Percentiles rank a stretch among this genome's conserved stretches.
Conservation (phyloP, 768 basidiomycete genomes). For the Mycena kentingensis region DNA sequence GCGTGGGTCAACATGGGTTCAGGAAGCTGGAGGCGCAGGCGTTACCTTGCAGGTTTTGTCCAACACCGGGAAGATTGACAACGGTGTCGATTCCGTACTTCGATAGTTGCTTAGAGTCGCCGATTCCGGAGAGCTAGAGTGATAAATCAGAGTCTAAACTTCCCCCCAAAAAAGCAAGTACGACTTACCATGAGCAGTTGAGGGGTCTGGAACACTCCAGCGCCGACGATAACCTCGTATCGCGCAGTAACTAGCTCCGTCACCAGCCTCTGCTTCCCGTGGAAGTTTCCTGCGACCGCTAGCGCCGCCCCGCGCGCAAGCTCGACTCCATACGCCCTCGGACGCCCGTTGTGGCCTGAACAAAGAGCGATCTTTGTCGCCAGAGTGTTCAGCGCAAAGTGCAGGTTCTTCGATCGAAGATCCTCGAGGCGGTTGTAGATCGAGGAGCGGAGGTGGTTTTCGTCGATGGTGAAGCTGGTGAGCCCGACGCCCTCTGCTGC, state of each 20-base stretch:
- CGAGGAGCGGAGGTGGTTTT: conserved; percentile 29
- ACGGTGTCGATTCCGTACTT: conserved; percentile 30
- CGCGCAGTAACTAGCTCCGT: conserved; percentile 25
- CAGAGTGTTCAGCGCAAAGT: conserved; percentile 29
- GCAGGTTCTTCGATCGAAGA: conserved; percentile 21
- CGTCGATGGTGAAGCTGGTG: conserved; percentile 28
- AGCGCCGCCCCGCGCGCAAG: conserved; percentile 27
- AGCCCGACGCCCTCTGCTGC: conserved; percentile 23
- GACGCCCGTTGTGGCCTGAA: conserved; percentile 5
- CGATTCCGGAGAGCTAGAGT: conserved; percentile 36
- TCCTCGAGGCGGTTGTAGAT: conserved; percentile 27
- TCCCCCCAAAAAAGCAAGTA: background rate
- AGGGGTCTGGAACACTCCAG: conserved; percentile 32
- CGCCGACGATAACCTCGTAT: conserved; percentile 33
- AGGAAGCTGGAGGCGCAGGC: background rate
- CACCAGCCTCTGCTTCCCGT: conserved; percentile 23
- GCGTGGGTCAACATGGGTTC: background rate
- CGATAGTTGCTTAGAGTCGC: conserved; percentile 28
- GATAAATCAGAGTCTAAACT: conserved; percentile 4
- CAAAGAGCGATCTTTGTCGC: conserved; percentile 30
- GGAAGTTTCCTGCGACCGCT: conserved; percentile 31
- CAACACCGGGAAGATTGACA: conserved; percentile 38
- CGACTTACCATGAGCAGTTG: conserved; percentile 25
- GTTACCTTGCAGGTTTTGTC: conserved; percentile 39
- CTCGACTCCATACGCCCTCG: conserved; percentile 30